Base-by-base conservation (phyloP, 257 asterid species). In the Gardenia jasminoides region DNA sequence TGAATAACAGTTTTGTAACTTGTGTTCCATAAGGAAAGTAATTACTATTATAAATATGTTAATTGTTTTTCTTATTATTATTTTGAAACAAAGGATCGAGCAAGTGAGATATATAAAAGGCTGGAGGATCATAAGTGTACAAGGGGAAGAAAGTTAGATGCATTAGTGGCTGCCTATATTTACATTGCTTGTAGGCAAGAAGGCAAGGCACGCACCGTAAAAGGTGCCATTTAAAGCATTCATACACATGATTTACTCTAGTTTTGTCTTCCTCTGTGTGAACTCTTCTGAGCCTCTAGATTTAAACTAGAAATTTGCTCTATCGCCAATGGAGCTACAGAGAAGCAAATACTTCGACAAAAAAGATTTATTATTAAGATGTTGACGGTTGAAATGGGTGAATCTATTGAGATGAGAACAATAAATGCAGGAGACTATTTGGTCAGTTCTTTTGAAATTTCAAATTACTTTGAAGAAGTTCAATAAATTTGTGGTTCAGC, bases 341-440 rank as follows among this genome's bases (percentile, higher is more conserved):
- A 90, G 84, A 93, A 90, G 85, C 96, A 93, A 90, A 93, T 93
- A 80, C 95, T 96, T 76, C 92, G 97, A 74, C 97, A 97, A 70
- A 92, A 93, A 84, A 96, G 88, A 77, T 93, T 92, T 58, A 92
- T 92, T 41, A 96, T 93, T 82, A 92, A 92, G 85, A 97, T 92
- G 79, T 79, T 93, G 91, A 92, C 90, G 89, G 97, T 92, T 85
- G 98, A 92, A 85, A 92, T 90, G 97, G 96, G 98, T 43, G 92
- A 90, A 70, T 88, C 92, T 1, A 90, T 92, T 93, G 98, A 93
- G 89, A 92, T 92, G 94, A 96, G 96, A 22, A 92, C 96, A 67
- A 90, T 89, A 81, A 96, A 92, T 64, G 98, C 97, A 50, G 96
- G 98, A 80, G 97, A 93, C 84, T 93, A 90, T 85, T 85, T 93